A percentile compares a stretch with the other conserved stretches of the same genome.
phyloP scores from a whole-genome alignment of 805 yeast species.

The Monosporozyma aquatica region DNA sequence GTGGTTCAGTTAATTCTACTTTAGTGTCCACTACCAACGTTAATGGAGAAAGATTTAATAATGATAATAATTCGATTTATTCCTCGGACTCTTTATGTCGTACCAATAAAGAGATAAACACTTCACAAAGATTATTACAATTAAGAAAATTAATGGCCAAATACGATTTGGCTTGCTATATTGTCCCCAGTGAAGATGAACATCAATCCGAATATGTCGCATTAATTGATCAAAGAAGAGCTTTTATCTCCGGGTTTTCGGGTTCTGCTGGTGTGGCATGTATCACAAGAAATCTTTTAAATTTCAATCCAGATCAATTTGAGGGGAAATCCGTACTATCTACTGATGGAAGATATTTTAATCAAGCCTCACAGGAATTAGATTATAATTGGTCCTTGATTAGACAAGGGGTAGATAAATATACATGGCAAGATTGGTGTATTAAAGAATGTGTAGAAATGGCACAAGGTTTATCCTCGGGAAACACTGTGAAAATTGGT shows the following conservation, averaged over 20 bases:
- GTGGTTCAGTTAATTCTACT: background rate
- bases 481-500: constrained; percentile 48
- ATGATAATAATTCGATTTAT: constrained; percentile 28
- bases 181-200: constrained; percentile 82
- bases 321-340: constrained; percentile 69
- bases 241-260: constrained; percentile 76
- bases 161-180: constrained; percentile 60
- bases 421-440: constrained; percentile 77
- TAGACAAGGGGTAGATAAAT: constrained; percentile 70
- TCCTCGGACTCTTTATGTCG: constrained; percentile 34
- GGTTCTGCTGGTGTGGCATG: constrained; percentile 93
- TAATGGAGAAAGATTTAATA: background rate
- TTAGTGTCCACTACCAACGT: background rate
- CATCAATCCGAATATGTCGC: constrained; percentile 90
- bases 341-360: constrained; percentile 91
- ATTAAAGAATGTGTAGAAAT: constrained; percentile 43
- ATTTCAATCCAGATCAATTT: constrained; percentile 33
- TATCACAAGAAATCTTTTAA: constrained; percentile 45
- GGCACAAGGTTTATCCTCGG: constrained; percentile 32
- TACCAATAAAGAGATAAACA: constrained; percentile 39
- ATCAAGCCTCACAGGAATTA: constrained; percentile 80
- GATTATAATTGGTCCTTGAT: constrained; percentile 72
- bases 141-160: constrained; percentile 58
- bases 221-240: constrained; percentile 70
- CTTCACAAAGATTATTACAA: constrained; percentile 48